Base-by-base conservation (phyloP, 2,329 filamentous ascomycete species). In the Colletotrichum noveboracense region DNA sequence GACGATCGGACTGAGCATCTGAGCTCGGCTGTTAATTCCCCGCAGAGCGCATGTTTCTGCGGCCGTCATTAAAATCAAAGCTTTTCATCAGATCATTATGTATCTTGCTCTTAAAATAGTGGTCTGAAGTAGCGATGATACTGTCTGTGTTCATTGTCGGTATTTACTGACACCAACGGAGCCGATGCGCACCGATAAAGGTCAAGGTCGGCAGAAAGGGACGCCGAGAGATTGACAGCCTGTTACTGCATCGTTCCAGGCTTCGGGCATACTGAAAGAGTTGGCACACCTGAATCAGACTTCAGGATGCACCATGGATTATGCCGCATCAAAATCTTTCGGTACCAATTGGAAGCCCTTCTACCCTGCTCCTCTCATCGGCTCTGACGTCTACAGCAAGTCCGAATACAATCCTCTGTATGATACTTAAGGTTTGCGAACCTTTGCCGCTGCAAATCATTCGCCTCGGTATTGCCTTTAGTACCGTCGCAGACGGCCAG, bases 381-480 rank as follows among this genome's bases (percentile, higher is more conserved):
- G n/a, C n/a, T 52, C 4, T 7, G 43, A 52, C n/a, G 43, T 52
- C n/a, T 21, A 24, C 43, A 21, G n/a, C 10, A 21, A 13, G n/a
- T 52, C 6, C 10, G 3, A 52, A 21, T 7, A 52, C 43, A 24
- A 0, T 52, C n/a, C 10, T 21, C n/a, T 52, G 1, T 0, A 21
- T 0, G 43, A 21, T 0, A 4, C 6, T 24, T 52, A 52, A 52
- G 43, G 43, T 21, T 52, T 13, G n/a, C 43, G 43, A 52, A 21
- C 0, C 10, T 21, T 13, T 24, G 43, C n/a, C 8, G n/a, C 43
- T 52, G 12, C 43, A 52, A 13, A 21, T 7, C 4, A 52, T 52
- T 52, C 12, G 18, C n/a, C 7, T 52, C 1, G 12, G 1, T 21
- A 0, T 5, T 21, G n/a, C n/a, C 2, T 52, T 7, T 13, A 2